Base-by-base conservation (phyloP, 257 asterid species). In the Nicotiana tomentosiformis region DNA sequence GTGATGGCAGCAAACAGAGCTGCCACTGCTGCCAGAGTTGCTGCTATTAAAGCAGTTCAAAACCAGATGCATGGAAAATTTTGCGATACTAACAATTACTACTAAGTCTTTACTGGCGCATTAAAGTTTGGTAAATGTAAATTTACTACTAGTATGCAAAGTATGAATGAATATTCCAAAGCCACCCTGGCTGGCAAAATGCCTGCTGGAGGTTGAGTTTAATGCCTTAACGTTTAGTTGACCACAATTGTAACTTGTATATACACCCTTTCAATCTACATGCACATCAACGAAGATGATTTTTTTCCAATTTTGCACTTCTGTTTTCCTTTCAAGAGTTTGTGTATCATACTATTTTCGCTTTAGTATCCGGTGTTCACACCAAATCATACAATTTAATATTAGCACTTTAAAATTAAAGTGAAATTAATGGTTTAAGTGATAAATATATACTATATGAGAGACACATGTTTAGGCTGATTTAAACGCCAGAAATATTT, bases 21-120 rank as follows among this genome's bases (percentile, higher is more conserved):
- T 32, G 95, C 99, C 60, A 92, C 97, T 4, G 97, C 98, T 0
- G 97, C 97, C 0, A 89, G 99, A 86, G 99, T 95, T 30, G 98
- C 98, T 80, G 99, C 99, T 4, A 90, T 94, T 62, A 95, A 93
- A 89, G 99, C 98, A 37, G 97, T 94, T 84, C 97, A 95, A 83
- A 95, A 92, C 87, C 87, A 93, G 83, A 92, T 93, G 29, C 94
- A 91, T 81, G 97, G 97, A 43, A 88, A 90, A 66, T 87, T 92
- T 90, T 93, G 96, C 62, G 91, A 90, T 46, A 91, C 91, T 87
- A 80, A 90, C 91, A 51, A 66, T 60, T 94, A 77, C 11, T 43
- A 43, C 49, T 43, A 67, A 86, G 65, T 66, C n/a, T 14, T 14
- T 11, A 58, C n/a, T 56, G 12, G 66, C 9, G 66, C 32, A 49